Percentiles rank a stretch among this genome's conserved stretches.
phyloP scores from a whole-genome alignment of 495 filamentous ascomycete species.

The Xylaria nigripes region DNA sequence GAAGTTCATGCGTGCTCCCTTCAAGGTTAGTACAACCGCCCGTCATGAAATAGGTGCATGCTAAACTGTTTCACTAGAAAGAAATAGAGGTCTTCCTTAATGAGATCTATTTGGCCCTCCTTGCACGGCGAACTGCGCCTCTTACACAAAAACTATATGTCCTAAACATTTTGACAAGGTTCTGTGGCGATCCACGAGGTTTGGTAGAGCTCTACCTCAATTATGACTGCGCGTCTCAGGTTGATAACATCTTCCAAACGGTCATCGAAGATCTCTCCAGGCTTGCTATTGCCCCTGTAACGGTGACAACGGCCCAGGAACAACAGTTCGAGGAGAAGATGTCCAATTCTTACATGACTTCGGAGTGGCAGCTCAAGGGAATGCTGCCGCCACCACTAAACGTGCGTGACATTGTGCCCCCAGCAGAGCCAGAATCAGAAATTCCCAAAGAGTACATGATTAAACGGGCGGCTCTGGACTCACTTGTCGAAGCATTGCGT shows the following conservation, averaged over 20 bases:
- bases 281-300: conserved; percentile 64
- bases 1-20: conserved; percentile 82
- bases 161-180: conserved; percentile 71
- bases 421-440: conserved; percentile 52
- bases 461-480: conserved; percentile 81
- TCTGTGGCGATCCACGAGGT: conserved; percentile 77
- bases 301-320: conserved; percentile 68
- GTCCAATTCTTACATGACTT: conserved; percentile 48
- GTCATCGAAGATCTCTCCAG: conserved; percentile 88
- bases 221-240: conserved; percentile 90
- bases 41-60: not conserved
- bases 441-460: conserved; percentile 80
- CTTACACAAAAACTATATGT: conserved; percentile 87
- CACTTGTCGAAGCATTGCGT: conserved; percentile 75
- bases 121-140: conserved; percentile 81
- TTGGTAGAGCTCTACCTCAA: conserved; percentile 96
- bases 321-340: conserved; percentile 70
- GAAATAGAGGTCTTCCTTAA: conserved; percentile 97
- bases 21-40: conserved; percentile 57
- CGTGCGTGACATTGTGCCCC: conserved; percentile 57
- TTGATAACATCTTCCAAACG: conserved; percentile 96
- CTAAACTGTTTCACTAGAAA: conserved; percentile 50
- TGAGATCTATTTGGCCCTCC: conserved; percentile 90
- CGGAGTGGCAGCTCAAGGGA: conserved; percentile 78
- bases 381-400: conserved; percentile 79